Conservation (phyloP, 352 stramenopile species). For the Phytophthora megakarya region DNA sequence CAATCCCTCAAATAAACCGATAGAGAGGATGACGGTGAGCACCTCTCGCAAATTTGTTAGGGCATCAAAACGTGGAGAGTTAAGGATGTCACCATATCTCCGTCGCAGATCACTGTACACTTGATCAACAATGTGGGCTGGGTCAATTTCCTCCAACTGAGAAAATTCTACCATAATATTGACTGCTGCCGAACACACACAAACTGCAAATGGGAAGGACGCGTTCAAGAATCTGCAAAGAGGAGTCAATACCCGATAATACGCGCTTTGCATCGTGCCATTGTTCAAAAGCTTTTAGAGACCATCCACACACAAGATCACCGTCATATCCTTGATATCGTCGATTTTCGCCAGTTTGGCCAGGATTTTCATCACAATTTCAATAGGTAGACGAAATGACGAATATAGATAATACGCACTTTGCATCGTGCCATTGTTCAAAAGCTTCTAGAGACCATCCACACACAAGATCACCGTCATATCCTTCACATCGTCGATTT, state of each 20-base stretch:
- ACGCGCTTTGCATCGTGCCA: neutral
- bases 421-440: constrained; percentile 18
- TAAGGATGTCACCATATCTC: neutral
- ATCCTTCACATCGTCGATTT: constrained; percentile 27
- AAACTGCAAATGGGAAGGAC: constrained; percentile 9
- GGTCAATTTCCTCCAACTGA: neutral
- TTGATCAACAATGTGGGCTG: neutral
- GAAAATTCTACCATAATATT: neutral
- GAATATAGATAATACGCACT: too few relatives aligned
- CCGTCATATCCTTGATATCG: neutral
- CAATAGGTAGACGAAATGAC: neutral
- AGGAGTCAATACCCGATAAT: neutral
- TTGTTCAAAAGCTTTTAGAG: neutral
- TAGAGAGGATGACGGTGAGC: constrained; percentile 8
- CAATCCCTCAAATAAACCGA: neutral
- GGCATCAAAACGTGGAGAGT: neutral
- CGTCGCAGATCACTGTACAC: neutral
- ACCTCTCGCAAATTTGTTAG: neutral
- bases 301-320: neutral
- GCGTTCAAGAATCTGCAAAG: neutral
- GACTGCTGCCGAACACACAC: constrained; percentile 7
- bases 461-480: constrained; percentile 42
- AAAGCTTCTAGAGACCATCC: constrained; percentile 31
- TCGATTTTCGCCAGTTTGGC: neutral
- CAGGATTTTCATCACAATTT: neutral